Conservation (phyloP, 2,329 filamentous ascomycete genomes). For the Orbilia blumenaviensis region DNA sequence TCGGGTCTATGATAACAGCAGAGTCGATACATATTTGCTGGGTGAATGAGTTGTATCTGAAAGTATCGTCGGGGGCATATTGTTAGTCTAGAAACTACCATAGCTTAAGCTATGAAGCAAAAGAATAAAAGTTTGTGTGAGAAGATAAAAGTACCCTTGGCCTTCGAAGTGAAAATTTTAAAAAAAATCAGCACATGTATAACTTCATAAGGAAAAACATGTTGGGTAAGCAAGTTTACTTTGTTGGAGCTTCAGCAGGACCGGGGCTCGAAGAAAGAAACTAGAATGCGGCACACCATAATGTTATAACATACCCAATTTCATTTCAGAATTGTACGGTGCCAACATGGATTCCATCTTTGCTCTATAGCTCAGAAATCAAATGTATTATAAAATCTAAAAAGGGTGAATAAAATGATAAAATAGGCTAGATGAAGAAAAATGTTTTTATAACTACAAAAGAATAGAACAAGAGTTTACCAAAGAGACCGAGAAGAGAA, state of each 20-base stretch:
- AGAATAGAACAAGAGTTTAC: neutral
- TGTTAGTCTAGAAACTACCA: neutral
- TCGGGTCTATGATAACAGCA: conserved; percentile 59
- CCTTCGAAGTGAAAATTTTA: conserved; percentile 9
- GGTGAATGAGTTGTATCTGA: conserved; percentile 62
- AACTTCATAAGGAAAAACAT: no score
- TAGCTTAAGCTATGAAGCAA: neutral
- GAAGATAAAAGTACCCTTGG: conserved; percentile 49
- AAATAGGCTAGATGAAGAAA: neutral
- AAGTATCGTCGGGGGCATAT: neutral
- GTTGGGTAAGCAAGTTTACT: neutral
- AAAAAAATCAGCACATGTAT: conserved; percentile 11
- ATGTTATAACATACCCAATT: conserved; percentile 57
- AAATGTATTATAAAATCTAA: conserved; percentile 10
- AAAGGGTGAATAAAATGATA: neutral
- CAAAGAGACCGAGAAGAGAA: neutral
- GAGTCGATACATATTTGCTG: conserved; percentile 61
- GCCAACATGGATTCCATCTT: conserved; percentile 59
- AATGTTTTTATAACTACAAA: conserved; percentile 2
- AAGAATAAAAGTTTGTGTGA: neutral
- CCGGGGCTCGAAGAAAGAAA: neutral
- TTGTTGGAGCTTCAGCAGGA: neutral
- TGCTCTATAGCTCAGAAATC: neutral
- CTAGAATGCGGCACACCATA: neutral
- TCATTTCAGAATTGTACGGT: conserved; percentile 61